phyloP scores from a whole-genome alignment of 495 filamentous ascomycete species.

The Penicillium fimorum region DNA sequence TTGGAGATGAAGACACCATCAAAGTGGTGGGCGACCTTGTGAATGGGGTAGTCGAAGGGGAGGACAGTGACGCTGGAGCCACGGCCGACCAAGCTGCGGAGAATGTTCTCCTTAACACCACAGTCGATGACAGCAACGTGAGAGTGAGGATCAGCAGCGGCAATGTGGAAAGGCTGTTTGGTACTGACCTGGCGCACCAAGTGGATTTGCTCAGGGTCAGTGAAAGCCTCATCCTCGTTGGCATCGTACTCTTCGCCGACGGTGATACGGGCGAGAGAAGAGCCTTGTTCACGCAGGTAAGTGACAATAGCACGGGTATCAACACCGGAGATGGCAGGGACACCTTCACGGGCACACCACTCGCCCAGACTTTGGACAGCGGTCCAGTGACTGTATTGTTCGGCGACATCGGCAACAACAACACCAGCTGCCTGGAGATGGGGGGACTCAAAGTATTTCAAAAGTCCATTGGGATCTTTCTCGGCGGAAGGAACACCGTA shows the following conservation, averaged over 20 bases:
- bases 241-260: conserved; percentile 98
- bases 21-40: conserved; percentile 96
- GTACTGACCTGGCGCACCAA: conserved; percentile 93
- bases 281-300: conserved; percentile 90
- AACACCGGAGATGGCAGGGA: conserved; percentile 94
- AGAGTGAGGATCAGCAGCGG: conserved; percentile 70
- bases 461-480: conserved; percentile 72
- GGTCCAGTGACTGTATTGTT: conserved; percentile 97
- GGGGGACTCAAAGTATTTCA: conserved; percentile 94
- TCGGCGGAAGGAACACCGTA: conserved; percentile 85
- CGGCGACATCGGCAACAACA: conserved; percentile 91
- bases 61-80: conserved; percentile 88
- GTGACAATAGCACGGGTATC: conserved; percentile 97
- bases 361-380: conserved; percentile 88
- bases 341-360: conserved; percentile 94
- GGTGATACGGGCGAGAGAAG: conserved; percentile 90
- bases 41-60: conserved; percentile 94
- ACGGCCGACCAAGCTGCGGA: conserved; percentile 84
- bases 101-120: conserved; percentile 99
- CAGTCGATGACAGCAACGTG: conserved; percentile 97
- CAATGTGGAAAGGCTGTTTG: conserved; percentile 94
- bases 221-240: conserved; percentile 94
- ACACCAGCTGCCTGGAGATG: conserved; percentile 95
- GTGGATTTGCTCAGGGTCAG: conserved; percentile 95
- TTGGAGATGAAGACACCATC: conserved; percentile 98